Evolutionary conservation across 2,329 filamentous ascomycete species (phyloP).

Genomic region (Talaromyces atroroseus): DNA sequence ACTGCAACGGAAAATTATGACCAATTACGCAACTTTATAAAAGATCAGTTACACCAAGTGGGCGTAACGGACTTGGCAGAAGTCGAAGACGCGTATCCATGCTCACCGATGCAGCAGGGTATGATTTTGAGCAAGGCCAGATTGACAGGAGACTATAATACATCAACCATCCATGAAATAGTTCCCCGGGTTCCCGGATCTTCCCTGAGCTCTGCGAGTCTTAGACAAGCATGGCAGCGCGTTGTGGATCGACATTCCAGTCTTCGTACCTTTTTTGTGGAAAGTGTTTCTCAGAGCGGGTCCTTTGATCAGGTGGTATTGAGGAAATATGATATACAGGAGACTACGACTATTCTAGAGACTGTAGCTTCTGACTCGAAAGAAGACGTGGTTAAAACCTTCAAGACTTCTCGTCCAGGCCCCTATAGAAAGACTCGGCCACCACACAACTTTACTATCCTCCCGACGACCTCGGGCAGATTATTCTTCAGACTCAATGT

Average conservation of each 20-base stretch:
- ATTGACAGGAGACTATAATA: not conserved
- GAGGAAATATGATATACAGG: not conserved
- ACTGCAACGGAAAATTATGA: not conserved
- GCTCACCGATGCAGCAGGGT: slow-evolving; percentile 5
- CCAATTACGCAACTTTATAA: not conserved
- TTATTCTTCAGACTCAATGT: slow-evolving; percentile 1
- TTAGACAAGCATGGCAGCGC: not conserved
- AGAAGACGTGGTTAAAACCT: not conserved
- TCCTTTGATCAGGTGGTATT: slow-evolving; percentile 2
- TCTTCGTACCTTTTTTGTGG: slow-evolving; percentile 3
- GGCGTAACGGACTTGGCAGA: not conserved
- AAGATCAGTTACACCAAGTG: not conserved
- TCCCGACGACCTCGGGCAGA: not conserved
- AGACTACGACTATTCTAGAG: not conserved
- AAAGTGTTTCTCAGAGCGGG: not conserved
- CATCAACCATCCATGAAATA: not conserved
- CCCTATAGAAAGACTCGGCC: not conserved
- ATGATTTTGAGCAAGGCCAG: not conserved
- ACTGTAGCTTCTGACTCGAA: not conserved
- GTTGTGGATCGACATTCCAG: slow-evolving; percentile 1
- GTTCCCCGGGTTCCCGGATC: not conserved
- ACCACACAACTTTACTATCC: slow-evolving; percentile 1
- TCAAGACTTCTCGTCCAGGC: not conserved
- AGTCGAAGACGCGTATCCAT: not conserved
- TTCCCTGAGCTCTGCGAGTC: not conserved